These are phyloP conservation scores for Chlorophyllum brunneum DNA, from an alignment of 768 basidiomycete genomes.

Conservation along the genomic window DNA sequence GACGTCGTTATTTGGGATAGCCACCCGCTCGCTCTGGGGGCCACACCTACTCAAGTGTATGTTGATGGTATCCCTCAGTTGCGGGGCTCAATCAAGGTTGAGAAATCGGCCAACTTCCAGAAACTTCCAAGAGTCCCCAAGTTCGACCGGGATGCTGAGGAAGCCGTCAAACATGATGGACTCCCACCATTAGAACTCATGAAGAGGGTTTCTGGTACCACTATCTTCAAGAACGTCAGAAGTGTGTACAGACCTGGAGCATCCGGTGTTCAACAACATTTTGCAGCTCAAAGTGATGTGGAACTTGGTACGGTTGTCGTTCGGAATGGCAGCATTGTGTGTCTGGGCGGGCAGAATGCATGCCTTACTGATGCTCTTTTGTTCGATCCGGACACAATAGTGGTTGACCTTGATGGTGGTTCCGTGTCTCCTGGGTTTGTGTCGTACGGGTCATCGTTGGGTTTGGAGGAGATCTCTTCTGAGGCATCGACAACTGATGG, in stretches of 20 bases:
- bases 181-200: conserved; percentile 63
- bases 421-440: conserved; percentile 62
- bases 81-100: conserved; percentile 35
- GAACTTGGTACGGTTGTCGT: conserved; percentile 34
- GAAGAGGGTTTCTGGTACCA: conserved; percentile 29
- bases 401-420: conserved; percentile 71
- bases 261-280: conserved; percentile 27
- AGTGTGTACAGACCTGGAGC: conserved; percentile 33
- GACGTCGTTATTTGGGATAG: conserved; percentile 83
- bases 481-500: conserved; percentile 77
- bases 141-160: conserved; percentile 63
- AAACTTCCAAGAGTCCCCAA: conserved; percentile 56
- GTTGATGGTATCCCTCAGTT: conserved; percentile 88
- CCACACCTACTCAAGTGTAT: conserved; percentile 85
- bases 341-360: conserved; percentile 32
- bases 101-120: conserved; percentile 50
- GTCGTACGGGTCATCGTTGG: conserved; percentile 69
- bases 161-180: conserved; percentile 64
- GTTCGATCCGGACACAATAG: conserved; percentile 20
- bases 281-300: conserved; percentile 18
- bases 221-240: conserved; percentile 67
- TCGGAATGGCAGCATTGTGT: conserved; percentile 46
- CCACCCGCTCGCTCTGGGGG: conserved; percentile 80
- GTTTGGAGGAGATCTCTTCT: conserved; percentile 61
- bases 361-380: conserved; percentile 19